Evolutionary conservation across 164 flowering plant genomes (phyloP).

Genomic region (Magnolia officinalis): DNA sequence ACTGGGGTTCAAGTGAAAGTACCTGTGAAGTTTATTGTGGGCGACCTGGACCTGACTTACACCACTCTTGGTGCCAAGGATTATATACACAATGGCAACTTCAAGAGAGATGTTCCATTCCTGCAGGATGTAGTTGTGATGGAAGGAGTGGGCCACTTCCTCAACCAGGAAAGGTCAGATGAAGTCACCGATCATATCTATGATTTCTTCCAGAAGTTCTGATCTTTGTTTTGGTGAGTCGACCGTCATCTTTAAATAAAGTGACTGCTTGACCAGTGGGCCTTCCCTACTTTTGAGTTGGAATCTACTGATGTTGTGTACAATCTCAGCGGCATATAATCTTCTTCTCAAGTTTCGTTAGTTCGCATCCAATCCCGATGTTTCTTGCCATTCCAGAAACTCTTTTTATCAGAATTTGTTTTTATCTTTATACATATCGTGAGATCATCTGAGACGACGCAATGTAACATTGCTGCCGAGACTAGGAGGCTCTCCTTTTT

Average conservation of each 20-base stretch:
- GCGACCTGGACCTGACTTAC: conserved; percentile 36
- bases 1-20: conserved; percentile 40
- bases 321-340: no score
- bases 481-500: no score
- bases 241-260: background rate
- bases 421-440: no score
- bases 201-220: conserved; percentile 6
- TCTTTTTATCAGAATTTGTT: no score
- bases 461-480: no score
- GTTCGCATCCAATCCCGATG: no score
- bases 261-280: background rate
- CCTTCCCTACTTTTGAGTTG: no score
- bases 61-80: conserved; percentile 24
- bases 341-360: no score
- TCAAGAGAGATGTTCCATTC: conserved; percentile 20
- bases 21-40: conserved; percentile 40
- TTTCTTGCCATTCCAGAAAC: no score
- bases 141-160: conserved; percentile 15
- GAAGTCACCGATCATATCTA: conserved; percentile 10
- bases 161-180: conserved; percentile 10
- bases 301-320: no score
- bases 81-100: conserved; percentile 26
- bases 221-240: background rate
- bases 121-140: conserved; percentile 12
- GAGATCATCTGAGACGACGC: no score